Evolutionary conservation across 306 rosid species (phyloP).

Genomic region (Cicer judaicum): DNA sequence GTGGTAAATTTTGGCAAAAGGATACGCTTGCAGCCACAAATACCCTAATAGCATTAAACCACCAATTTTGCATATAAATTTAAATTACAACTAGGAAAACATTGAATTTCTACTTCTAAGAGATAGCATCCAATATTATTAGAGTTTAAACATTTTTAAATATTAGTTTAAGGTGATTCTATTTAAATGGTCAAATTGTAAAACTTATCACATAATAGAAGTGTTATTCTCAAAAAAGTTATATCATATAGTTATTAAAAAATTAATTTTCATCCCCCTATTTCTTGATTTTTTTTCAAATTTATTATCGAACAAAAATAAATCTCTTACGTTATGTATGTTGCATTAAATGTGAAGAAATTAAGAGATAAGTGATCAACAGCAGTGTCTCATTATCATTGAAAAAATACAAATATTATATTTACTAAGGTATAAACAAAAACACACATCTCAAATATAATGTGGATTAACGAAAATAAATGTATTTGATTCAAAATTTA

Average conservation of each 20-base stretch:
- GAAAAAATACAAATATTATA: constrained; percentile 17
- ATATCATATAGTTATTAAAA: constrained; percentile 37
- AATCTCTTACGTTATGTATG: too few species aligned
- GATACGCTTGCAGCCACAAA: constrained; percentile 47
- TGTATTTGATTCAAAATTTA: too few species aligned
- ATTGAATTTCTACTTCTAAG: not conserved
- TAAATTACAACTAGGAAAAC: not conserved
- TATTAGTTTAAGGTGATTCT: too few species aligned
- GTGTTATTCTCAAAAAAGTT: constrained; percentile 26
- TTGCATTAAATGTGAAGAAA: too few species aligned
- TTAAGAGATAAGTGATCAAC: not conserved
- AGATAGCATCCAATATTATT: not conserved
- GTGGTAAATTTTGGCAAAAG: constrained; percentile 40
- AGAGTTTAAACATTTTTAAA: not conserved
- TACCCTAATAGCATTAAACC: not conserved
- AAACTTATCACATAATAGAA: too few species aligned
- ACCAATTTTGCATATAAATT: not conserved
- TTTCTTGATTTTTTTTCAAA: constrained; percentile 42
- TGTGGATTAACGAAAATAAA: too few species aligned
- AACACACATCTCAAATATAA: not conserved
- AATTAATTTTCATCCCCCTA: not conserved
- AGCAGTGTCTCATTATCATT: not conserved
- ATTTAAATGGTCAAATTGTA: too few species aligned
- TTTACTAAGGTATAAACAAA: not conserved
- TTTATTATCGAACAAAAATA: not conserved